Conservation (phyloP, 345 rosid genomes). For the Citrus reticulata region DNA sequence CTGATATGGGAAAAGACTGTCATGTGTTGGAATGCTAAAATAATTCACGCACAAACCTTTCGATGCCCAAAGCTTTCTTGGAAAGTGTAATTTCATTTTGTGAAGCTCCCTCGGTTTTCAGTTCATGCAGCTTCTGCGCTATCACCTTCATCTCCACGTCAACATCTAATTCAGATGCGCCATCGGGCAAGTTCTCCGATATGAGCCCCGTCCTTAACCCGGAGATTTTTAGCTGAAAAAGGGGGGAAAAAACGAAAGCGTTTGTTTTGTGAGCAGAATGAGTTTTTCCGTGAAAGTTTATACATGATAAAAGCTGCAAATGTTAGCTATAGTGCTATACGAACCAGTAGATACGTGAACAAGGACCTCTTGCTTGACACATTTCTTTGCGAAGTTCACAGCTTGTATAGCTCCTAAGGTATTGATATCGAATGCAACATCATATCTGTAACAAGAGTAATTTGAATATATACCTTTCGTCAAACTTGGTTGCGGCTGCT, state of each 20-base stretch:
- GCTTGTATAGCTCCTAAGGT: constrained; percentile 44
- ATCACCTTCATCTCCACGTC: constrained; percentile 41
- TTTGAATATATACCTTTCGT: constrained; percentile 50
- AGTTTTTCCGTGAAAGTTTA: too few relatives aligned
- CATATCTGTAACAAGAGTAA: constrained; percentile 38
- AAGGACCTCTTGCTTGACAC: constrained; percentile 31
- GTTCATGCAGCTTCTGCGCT: constrained; percentile 40
- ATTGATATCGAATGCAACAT: constrained; percentile 50
- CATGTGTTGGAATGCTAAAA: too few relatives aligned
- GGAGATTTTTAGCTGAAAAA: constrained; percentile 57
- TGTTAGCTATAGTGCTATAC: background rate
- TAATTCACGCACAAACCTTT: constrained; percentile 29
- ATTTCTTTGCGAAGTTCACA: constrained; percentile 37
- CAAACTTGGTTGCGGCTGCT: constrained; percentile 72
- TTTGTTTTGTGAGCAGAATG: too few relatives aligned
- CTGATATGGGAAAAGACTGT: too few relatives aligned
- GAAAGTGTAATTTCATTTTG: constrained; percentile 30
- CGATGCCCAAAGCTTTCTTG: constrained; percentile 52
- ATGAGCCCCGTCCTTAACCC: constrained; percentile 50
- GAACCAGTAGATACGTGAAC: constrained; percentile 63
- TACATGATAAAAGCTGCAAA: too few relatives aligned
- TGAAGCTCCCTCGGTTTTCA: constrained; percentile 30
- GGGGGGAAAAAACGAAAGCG: too few relatives aligned
- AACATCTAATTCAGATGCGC: constrained; percentile 41
- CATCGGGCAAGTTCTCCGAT: constrained; percentile 40